These are phyloP conservation scores for Bacidia rubella DNA, from an alignment of 495 filamentous ascomycete species.

Conservation along the genomic window DNA sequence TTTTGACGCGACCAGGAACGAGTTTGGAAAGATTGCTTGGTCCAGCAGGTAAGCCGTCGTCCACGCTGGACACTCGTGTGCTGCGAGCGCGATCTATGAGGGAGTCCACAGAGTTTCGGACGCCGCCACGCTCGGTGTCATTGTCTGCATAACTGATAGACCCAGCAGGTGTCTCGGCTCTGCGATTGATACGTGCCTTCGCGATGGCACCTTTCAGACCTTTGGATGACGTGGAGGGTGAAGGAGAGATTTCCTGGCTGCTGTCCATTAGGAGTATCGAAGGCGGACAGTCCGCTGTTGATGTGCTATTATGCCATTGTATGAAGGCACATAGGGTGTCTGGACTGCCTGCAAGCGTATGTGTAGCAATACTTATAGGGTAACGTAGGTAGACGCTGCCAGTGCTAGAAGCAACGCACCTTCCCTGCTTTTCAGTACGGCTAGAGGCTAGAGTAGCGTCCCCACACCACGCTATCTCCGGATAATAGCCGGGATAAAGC, in stretches of 20 bases:
- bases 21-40: conserved; percentile 32
- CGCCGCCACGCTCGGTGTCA: conserved; percentile 18
- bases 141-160: conserved; percentile 21
- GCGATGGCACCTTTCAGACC: conserved; percentile 22
- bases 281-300: not conserved
- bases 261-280: conserved; percentile 15
- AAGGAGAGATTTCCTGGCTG: conserved; percentile 13
- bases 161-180: conserved; percentile 16
- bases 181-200: conserved; percentile 21
- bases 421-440: not conserved
- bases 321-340: too few species aligned
- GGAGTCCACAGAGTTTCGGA: conserved; percentile 15
- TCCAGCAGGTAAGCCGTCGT: conserved; percentile 14
- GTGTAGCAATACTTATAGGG: too few species aligned
- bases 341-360: too few species aligned
- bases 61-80: conserved; percentile 22
- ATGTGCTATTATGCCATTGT: too few species aligned
- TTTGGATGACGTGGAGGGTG: conserved; percentile 15
- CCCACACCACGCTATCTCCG: not conserved
- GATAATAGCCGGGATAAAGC: not conserved
- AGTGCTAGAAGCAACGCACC: conserved; percentile 23
- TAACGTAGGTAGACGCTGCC: too few species aligned
- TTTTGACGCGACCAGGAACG: conserved; percentile 35
- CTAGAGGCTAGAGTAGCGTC: not conserved
- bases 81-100: conserved; percentile 30